Conservation (phyloP, 768 basidiomycete species). For the Melanogaster broomeanus region DNA sequence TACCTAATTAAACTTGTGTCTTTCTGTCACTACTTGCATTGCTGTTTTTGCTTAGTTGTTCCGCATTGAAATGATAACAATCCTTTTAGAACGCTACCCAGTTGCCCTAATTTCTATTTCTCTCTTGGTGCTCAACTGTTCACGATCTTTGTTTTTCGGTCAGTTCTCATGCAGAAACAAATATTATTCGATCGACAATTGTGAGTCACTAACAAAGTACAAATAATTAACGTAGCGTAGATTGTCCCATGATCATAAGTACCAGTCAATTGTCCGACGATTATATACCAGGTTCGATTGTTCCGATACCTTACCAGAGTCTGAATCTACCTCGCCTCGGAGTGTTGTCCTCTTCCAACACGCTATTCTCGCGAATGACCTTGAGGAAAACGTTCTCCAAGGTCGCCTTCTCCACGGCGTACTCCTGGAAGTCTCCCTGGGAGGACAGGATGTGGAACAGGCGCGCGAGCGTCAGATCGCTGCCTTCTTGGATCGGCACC, state of each 20-base stretch:
- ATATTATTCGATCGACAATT: neutral
- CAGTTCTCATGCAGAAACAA: slow-evolving; percentile 8
- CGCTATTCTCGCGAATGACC: slow-evolving; percentile 63
- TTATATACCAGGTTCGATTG: too few relatives aligned
- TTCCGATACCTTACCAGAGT: slow-evolving; percentile 3
- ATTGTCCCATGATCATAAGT: too few relatives aligned
- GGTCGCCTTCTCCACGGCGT: slow-evolving; percentile 69
- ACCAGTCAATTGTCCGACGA: too few relatives aligned
- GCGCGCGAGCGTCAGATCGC: slow-evolving; percentile 49
- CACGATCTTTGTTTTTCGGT: slow-evolving; percentile 1
- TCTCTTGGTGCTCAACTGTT: slow-evolving; percentile 3
- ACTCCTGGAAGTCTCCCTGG: slow-evolving; percentile 59
- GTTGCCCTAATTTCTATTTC: slow-evolving; percentile 20
- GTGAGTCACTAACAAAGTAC: neutral
- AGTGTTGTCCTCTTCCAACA: slow-evolving; percentile 46
- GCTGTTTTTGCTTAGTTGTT: slow-evolving; percentile 27
- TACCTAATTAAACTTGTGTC: slow-evolving; percentile 30
- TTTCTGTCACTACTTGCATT: slow-evolving; percentile 33
- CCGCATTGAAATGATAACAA: slow-evolving; percentile 27
- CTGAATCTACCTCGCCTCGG: slow-evolving; percentile 8
- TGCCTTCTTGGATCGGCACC: slow-evolving; percentile 49
- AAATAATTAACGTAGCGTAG: too few relatives aligned
- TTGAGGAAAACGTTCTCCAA: slow-evolving; percentile 75
- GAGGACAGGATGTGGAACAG: slow-evolving; percentile 59
- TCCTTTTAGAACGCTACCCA: slow-evolving; percentile 26